Conservation (phyloP, 768 basidiomycete species). For the Rubroboletus satanas region DNA sequence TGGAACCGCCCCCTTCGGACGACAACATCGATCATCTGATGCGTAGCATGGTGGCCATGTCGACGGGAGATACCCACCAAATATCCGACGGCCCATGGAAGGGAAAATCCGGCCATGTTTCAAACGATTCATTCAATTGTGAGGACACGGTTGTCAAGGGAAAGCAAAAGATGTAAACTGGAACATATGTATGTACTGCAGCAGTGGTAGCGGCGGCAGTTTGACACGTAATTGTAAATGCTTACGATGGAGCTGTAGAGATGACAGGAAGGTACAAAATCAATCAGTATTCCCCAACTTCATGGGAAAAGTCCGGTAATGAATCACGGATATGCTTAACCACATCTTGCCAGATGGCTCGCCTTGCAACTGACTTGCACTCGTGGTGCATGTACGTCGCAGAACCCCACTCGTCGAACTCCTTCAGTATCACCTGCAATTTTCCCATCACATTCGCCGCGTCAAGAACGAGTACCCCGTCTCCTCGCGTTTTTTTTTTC, state of each 20-base stretch:
- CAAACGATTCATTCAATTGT: constrained; percentile 20
- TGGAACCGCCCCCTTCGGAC: constrained; percentile 35
- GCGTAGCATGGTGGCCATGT: constrained; percentile 36
- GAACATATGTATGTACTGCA: neutral
- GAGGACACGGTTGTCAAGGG: constrained; percentile 26
- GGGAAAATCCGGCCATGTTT: constrained; percentile 4
- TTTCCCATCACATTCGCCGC: constrained; percentile 67
- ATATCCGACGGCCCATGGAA: constrained; percentile 33
- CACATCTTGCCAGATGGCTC: constrained; percentile 50
- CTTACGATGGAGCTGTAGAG: neutral
- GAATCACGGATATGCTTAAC: constrained; percentile 56
- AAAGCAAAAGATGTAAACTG: constrained; percentile 21
- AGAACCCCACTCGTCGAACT: constrained; percentile 67
- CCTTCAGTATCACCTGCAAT: constrained; percentile 57
- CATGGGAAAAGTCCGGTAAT: constrained; percentile 58
- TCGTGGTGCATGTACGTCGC: constrained; percentile 80
- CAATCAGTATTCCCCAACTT: constrained; percentile 32
- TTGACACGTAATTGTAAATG: neutral
- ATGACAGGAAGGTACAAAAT: neutral
- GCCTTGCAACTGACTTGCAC: constrained; percentile 57
- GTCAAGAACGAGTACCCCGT: constrained; percentile 54
- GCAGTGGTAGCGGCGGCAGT: neutral
- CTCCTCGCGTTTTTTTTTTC: constrained; percentile 57
- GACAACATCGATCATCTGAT: constrained; percentile 39
- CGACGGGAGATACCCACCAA: constrained; percentile 14